Evolutionary conservation across 2,329 filamentous ascomycete genomes (phyloP).

Genomic region (Colletotrichum cereale): DNA sequence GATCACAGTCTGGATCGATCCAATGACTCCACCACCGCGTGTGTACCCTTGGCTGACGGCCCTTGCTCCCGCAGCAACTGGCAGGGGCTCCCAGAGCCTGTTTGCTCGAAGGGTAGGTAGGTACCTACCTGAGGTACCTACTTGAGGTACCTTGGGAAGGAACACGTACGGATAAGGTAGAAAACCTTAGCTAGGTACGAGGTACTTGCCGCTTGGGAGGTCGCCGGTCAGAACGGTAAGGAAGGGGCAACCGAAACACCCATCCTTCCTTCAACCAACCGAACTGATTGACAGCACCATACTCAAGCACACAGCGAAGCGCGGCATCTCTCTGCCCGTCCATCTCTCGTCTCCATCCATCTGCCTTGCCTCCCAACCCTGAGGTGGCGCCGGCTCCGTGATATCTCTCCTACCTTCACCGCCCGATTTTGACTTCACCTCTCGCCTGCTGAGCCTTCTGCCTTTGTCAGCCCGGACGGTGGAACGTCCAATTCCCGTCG

Average conservation of each 20-base stretch:
- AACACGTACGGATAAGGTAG: not conserved
- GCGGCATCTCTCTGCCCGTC: no score
- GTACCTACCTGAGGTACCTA: not conserved
- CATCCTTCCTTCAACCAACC: conserved; percentile 7
- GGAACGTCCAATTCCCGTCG: conserved; percentile 1
- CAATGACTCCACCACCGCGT: conserved; percentile 3
- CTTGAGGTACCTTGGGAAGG: not conserved
- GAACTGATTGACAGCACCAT: conserved; percentile 5
- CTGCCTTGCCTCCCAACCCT: conserved; percentile 1
- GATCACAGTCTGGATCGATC: conserved; percentile 10
- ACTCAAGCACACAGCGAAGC: not conserved
- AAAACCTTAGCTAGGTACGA: not conserved
- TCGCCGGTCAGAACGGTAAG: not conserved
- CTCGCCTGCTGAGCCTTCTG: conserved; percentile 1
- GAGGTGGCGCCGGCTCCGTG: conserved; percentile 1
- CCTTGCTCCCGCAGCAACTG: conserved; percentile 31
- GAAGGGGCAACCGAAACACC: not conserved
- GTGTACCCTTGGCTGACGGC: conserved; percentile 1
- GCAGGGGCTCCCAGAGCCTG: conserved; percentile 11
- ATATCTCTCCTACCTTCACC: conserved; percentile 11
- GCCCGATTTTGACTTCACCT: conserved; percentile 2
- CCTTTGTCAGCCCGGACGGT: conserved; percentile 13
- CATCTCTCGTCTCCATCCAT: not conserved
- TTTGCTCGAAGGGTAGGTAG: not conserved
- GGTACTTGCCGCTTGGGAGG: not conserved